Evolutionary conservation across 805 yeast genomes (phyloP), one percentile per base, ranked within the genome.

Genomic region (Starmerella potacharoeniae): DNA sequence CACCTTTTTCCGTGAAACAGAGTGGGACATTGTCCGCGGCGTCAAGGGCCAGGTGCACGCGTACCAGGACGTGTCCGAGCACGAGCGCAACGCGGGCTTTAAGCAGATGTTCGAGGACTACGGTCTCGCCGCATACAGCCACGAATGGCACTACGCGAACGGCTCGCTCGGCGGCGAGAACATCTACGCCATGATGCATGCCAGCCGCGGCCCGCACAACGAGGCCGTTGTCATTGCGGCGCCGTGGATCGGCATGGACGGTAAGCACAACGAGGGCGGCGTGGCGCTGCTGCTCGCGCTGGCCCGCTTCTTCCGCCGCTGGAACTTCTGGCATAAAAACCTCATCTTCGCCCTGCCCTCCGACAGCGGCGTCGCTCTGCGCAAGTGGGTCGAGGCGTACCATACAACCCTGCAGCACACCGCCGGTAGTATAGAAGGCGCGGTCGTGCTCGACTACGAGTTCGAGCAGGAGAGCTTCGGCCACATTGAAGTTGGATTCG

Each of bases 271-370:
- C 67, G 75, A 80, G 55, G 95, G 95, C 42, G 98, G 95, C 2
- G 73, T 86, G 40, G 78, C 95, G 0, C 68, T 90, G 36, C 77
- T 83, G 1, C 67, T 86, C 16, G 82, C 90, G 0, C 70, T 93
- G 59, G 83, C 93, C 0, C 76, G 90, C 58, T 91, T 84, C 70
- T 85, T 91, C 68, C 76, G 81, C 44, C 76, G 88, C 60, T 81
- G 95, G 85, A 84, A 95, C 7, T 79, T 93, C 10, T 93, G 97
- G 98, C 87, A 96, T 28, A 93, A 93, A 66, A 95, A 90, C 65
- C 83, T 93, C 59, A 85, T 93, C 31, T 72, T 93, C 44, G 95
- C 90, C 31, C 77, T 88, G 51, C 89, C 96, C 3, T 80, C 81
- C 51, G 80, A 89, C 64, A 80, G 84, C 0, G 78, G 78, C 46